These are phyloP conservation scores for Fusarium sarcochroum DNA, from an alignment of 2,329 filamentous ascomycete species.

Conservation along the genomic window DNA sequence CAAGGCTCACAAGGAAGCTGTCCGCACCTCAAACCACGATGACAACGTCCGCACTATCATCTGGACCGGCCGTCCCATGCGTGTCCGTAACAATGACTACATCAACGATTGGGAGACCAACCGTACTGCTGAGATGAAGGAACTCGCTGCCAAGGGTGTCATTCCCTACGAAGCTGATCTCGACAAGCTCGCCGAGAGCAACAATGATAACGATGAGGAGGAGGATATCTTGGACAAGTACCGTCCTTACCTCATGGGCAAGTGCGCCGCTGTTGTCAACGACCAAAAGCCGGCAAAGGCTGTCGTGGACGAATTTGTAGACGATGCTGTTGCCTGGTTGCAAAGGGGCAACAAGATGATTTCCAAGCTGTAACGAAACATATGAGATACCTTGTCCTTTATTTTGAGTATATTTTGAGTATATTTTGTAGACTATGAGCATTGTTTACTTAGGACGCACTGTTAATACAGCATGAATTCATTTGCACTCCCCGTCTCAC, in stretches of 20 bases:
- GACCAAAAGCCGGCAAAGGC: constrained; percentile 92
- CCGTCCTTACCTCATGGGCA: constrained; percentile 94
- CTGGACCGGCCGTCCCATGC: constrained; percentile 95
- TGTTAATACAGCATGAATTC: constrained; percentile 21
- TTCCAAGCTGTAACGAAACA: constrained; percentile 74
- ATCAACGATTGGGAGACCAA: constrained; percentile 98
- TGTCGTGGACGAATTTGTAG: constrained; percentile 94
- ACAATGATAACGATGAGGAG: constrained; percentile 76
- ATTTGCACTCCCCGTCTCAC: neutral
- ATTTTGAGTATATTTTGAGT: constrained; percentile 31
- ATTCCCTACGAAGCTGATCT: constrained; percentile 96
- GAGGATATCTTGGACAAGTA: constrained; percentile 94
- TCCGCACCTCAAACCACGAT: constrained; percentile 90
- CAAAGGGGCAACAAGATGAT: constrained; percentile 77
- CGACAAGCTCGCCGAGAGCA: constrained; percentile 79
- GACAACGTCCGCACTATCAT: constrained; percentile 98
- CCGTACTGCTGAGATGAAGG: constrained; percentile 89
- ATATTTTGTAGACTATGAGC: constrained; percentile 46
- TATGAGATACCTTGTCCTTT: constrained; percentile 15
- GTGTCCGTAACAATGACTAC: constrained; percentile 93
- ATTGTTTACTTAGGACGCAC: constrained; percentile 29
- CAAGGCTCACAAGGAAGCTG: constrained; percentile 94
- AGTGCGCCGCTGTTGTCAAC: constrained; percentile 93
- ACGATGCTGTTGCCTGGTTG: constrained; percentile 81
- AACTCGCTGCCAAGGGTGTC: constrained; percentile 88